phyloP scores from a whole-genome alignment of 2,329 filamentous ascomycete species.

The Aspergillus thermomutatus region DNA sequence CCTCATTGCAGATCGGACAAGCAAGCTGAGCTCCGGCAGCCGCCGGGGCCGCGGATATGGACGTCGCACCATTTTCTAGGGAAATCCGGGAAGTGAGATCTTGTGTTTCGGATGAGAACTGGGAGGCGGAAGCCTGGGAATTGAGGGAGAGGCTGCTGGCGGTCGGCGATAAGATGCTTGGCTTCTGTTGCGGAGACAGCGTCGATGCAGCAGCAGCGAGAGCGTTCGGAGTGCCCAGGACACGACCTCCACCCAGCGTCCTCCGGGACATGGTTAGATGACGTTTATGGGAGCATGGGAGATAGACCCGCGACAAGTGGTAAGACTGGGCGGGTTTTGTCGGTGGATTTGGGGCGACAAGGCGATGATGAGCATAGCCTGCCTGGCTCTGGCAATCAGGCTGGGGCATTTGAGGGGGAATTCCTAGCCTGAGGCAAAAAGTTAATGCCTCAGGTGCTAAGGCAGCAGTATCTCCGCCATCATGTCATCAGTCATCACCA shows the following conservation, averaged over 20 bases:
- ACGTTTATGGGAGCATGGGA: slow-evolving; percentile 37
- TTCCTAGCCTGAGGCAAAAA: neutral
- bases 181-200: slow-evolving; percentile 39
- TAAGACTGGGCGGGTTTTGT: neutral
- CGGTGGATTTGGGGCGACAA: neutral
- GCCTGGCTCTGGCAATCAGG: neutral
- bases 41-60: slow-evolving; percentile 46
- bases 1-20: slow-evolving; percentile 97
- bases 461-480: neutral
- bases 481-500: neutral
- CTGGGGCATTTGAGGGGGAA: neutral
- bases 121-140: slow-evolving; percentile 71
- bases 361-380: slow-evolving; percentile 1
- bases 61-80: slow-evolving; percentile 57
- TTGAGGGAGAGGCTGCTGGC: slow-evolving; percentile 73
- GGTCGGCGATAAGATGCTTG: slow-evolving; percentile 56
- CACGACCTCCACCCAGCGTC: slow-evolving; percentile 87
- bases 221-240: slow-evolving; percentile 81
- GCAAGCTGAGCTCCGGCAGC: slow-evolving; percentile 67
- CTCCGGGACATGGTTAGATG: slow-evolving; percentile 66
- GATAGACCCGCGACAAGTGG: slow-evolving; percentile 17
- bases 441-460: neutral
- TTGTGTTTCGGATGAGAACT: slow-evolving; percentile 67
- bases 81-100: slow-evolving; percentile 81
- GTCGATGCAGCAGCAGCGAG: slow-evolving; percentile 63